Evolutionary conservation across 306 rosid genomes (phyloP).

Genomic region (Rosa rugosa): DNA sequence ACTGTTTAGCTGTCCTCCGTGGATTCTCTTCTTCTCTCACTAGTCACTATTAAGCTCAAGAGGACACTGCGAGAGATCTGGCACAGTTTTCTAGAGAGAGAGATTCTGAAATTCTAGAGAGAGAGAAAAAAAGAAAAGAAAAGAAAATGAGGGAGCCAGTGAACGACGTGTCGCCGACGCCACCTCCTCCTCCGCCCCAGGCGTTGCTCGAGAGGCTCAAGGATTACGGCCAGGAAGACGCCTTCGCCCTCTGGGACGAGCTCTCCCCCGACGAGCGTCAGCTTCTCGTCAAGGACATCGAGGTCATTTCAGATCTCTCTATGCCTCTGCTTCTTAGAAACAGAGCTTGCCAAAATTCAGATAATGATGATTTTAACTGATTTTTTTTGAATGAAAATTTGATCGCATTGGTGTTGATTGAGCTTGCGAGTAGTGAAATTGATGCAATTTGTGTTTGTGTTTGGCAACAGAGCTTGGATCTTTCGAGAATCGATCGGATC

Average conservation of each 20-base stretch:
- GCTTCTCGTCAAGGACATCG: constrained; percentile 77
- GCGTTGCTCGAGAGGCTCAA: constrained; percentile 83
- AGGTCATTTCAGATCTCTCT: constrained; percentile 44
- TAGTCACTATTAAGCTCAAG: neutral
- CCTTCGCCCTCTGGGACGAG: constrained; percentile 88
- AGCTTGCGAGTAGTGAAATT: neutral
- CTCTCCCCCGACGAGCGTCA: constrained; percentile 79
- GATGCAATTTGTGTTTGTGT: neutral
- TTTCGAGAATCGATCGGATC: constrained; percentile 86
- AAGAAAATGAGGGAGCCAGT: constrained; percentile 16
- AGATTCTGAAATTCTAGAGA: neutral
- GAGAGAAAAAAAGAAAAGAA: neutral
- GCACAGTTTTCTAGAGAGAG: neutral
- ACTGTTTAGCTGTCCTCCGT: constrained; percentile 7
- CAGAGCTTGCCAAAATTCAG: neutral
- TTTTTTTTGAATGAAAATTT: neutral
- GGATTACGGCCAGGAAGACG: constrained; percentile 97
- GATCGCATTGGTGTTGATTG: neutral
- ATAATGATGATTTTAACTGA: neutral
- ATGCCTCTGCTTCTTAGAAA: neutral
- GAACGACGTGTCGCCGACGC: constrained; percentile 14
- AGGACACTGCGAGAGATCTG: neutral
- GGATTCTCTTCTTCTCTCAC: neutral
- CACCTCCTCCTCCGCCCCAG: constrained; percentile 76
- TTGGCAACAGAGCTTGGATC: constrained; percentile 66